Evolutionary conservation across 805 yeast species (phyloP), one percentile per base, ranked within the genome.

Genomic region (Candida boleticola): DNA sequence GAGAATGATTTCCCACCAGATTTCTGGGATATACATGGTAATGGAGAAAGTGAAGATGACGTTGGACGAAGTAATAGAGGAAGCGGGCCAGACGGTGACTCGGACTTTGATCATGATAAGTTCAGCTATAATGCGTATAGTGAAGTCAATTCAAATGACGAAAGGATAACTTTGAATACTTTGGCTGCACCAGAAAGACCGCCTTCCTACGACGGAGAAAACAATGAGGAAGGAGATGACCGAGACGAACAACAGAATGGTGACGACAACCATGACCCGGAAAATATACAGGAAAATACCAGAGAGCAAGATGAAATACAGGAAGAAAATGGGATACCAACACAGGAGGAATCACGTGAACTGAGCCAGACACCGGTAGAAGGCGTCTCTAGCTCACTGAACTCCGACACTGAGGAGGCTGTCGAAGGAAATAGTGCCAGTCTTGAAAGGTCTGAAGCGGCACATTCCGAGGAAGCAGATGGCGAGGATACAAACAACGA

Each of bases 1-100:
- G 73, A 62, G n/a, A 51, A 57, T 40, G 82, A 77, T 43, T 78
- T 77, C 47, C 82, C 82, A 1, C 83, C 83, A 0, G 72, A 75
- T 46, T 79, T 79, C 41, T 75, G 79, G 75, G 76, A 73, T 14
- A 55, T 57, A 10, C 61, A 59, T 37, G 50, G 46, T 10, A 39
- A 30, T 16, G 49, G 42, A 7, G 45, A 42, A 14, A 40, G 38
- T 3, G 34, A 40, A 10, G 40, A 37, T 22, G 54, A 42, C 26
- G 29, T 37, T 16, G 32, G 37, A 16, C n/a, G n/a, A n/a, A n/a
- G n/a, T n/a, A n/a, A n/a, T n/a, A 23, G 7, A 23, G 11, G 7
- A 23, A 11, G 11, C 7, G 32, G 17, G 17, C 20, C 11, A n/a
- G 22, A 31, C 21, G 35, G 18, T 17, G 48, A 45, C 20, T 43